phyloP scores from a whole-genome alignment of 2,329 filamentous ascomycete species.

The Diplodia sapinea region DNA sequence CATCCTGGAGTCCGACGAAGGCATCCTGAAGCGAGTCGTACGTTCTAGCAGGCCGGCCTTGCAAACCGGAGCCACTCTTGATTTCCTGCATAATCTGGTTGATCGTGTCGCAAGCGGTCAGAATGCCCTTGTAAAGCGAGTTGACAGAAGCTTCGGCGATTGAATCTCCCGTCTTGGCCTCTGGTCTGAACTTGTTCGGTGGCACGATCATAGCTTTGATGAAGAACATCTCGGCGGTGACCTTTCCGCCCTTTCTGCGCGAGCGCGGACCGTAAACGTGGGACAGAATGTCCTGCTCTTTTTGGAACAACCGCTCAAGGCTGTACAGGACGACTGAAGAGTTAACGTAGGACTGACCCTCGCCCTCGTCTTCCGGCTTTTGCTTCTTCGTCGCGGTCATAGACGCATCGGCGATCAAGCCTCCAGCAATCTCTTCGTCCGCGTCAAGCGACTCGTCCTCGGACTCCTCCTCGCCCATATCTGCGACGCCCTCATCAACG shows the following conservation, averaged over 20 bases:
- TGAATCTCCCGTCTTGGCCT: constrained; percentile 79
- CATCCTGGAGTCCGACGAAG: constrained; percentile 83
- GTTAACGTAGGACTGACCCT: constrained; percentile 75
- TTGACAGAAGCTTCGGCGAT: constrained; percentile 92
- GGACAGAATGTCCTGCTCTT: constrained; percentile 81
- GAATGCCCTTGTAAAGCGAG: constrained; percentile 80
- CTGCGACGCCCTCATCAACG: constrained; percentile 73
- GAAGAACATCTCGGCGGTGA: constrained; percentile 94
- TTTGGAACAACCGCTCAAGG: constrained; percentile 79
- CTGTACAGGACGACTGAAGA: constrained; percentile 82
- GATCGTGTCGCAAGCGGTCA: constrained; percentile 75
- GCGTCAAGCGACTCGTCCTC: constrained; percentile 47
- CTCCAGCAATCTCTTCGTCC: constrained; percentile 43
- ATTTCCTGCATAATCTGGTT: constrained; percentile 76
- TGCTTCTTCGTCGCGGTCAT: constrained; percentile 48
- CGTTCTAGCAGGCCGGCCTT: constrained; percentile 58
- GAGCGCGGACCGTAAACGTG: constrained; percentile 84
- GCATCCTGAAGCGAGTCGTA: constrained; percentile 80
- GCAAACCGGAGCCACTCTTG: constrained; percentile 52
- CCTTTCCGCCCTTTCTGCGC: constrained; percentile 54
- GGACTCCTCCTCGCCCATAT: constrained; percentile 54
- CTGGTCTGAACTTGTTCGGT: constrained; percentile 88
- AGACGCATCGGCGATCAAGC: constrained; percentile 35
- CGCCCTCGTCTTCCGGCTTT: constrained; percentile 45
- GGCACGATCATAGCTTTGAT: constrained; percentile 84